Base-by-base conservation (phyloP, 192 early-diverging fungal species). In the Gamsiella multidivaricata region DNA sequence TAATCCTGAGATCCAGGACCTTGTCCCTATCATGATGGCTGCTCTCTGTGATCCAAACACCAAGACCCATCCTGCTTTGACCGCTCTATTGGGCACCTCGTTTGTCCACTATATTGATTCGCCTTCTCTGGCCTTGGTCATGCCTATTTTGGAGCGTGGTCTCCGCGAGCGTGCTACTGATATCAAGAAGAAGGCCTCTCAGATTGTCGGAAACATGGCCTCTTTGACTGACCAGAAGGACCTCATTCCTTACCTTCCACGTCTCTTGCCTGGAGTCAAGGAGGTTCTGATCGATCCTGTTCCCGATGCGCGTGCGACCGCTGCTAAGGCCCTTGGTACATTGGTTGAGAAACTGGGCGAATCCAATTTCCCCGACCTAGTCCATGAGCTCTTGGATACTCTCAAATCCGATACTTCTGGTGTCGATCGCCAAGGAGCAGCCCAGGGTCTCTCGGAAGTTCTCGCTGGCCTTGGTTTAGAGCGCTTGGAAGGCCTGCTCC, bases 81-180 rank as follows among this genome's bases (percentile, higher is more conserved):
- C 85, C 23, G 88, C 92, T n/a, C 87, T 99, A 20, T 78, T 99
- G 42, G 88, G 93, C 61, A 99, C 98, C 2, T 89, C 96, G 4
- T 99, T 99, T 69, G 93, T 98, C 20, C 98, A 99, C 82, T 99
- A 99, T 80, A 96, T 99, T 56, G 98, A 99, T 78, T 92, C 97
- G 14, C 95, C 98, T 28, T 95, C 94, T 12, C 80, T 99, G 54
- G 98, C 97, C 15, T 85, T 98, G 54, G 90, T 99, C 25, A 93
- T 98, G 57, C 98, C 98, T 4, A 95, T 99, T 46, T 70, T 98
- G 37, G 89, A 95, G 74, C 91, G 97, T 59, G 98, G 97, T 59
- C 84, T 99, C 84, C 87, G 88, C 29, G 94, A 94, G 54, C 90
- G 98, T 57, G 84, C 85, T 25, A 95, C 97, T 9, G 90, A 95